Evolutionary conservation across 23 red algal genomes (phyloP).

Genomic region (Porphyridium purpureum): DNA sequence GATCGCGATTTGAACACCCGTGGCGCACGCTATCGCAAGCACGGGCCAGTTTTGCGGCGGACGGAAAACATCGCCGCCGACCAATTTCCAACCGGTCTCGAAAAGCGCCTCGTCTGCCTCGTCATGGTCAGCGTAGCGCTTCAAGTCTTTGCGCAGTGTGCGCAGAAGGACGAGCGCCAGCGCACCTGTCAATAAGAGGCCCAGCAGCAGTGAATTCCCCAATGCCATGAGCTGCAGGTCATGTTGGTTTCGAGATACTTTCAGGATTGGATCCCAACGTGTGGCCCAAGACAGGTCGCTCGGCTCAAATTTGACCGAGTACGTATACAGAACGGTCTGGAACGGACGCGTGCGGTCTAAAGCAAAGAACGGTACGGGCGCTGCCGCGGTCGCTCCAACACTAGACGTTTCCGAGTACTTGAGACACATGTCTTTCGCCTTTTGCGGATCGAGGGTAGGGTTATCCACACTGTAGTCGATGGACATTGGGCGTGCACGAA

Average conservation of each 20-base stretch:
- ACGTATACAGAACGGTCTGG: conserved; percentile 55
- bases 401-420: not conserved
- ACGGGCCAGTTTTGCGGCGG: conserved; percentile 29
- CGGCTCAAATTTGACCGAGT: conserved; percentile 69
- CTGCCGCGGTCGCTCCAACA: no score
- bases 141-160: conserved; percentile 80
- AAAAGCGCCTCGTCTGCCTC: conserved; percentile 59
- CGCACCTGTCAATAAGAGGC: conserved; percentile 72
- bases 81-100: conserved; percentile 75
- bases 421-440: no score
- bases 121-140: conserved; percentile 78
- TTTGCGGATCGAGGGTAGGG: no score
- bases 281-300: conserved; percentile 69
- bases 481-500: conserved; percentile 52
- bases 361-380: no score
- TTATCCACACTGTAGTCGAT: conserved; percentile 19
- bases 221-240: conserved; percentile 87
- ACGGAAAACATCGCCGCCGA: conserved; percentile 93
- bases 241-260: conserved; percentile 39
- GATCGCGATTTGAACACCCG: conserved; percentile 45
- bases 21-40: conserved; percentile 58
- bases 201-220: conserved; percentile 87
- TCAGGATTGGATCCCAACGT: conserved; percentile 83
- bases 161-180: conserved; percentile 84
- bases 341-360: no score